Base-by-base conservation (phyloP, 495 filamentous ascomycete genomes). In the Penicillium daleae region DNA sequence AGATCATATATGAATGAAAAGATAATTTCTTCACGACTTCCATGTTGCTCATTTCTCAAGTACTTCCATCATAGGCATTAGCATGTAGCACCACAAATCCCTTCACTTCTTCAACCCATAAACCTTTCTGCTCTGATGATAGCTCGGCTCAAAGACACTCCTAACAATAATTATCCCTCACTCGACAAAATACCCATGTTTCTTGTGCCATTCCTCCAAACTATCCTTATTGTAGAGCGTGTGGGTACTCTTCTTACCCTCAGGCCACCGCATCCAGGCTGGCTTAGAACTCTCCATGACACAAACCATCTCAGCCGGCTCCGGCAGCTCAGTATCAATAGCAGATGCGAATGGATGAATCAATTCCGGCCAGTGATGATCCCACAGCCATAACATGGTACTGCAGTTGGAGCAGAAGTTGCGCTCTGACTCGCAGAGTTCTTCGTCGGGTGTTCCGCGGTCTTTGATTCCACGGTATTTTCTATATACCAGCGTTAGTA, bases 331-430 rank as follows among this genome's bases (percentile, higher is more conserved):
- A 4, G 82, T 82, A 69, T 86, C 83, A 59, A 86, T 85, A 46
- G 82, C 84, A 21, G 82, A 79, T 2, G 82, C 80, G 71, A 86
- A 86, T 0, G 83, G 84, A 65, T 85, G 83, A 60, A 85, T 83
- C 54, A 86, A 55, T 60, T 86, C 82, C 7, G 82, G 82, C 82
- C 80, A 86, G 26, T 78, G 72, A 31, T 74, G 64, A 62, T 82
- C 78, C 76, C 76, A 83, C 6, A 80, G 62, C 75, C 80, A 80
- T 6, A 84, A 73, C 82, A 84, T 84, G 1, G 75, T 72, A 49
- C 75, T 75, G 65, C 83, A 86, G 55, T 79, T 80, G 6, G 79
- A 80, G 67, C 81, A 86, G 61, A 85, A 86, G 64, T 74, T 83
- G 21, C 83, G 73, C 67, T 85, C 78, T 2, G 81, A 82, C 2